Conservation (phyloP, 2,329 filamentous ascomycete species). For the Sphaerulina vaccinii region DNA sequence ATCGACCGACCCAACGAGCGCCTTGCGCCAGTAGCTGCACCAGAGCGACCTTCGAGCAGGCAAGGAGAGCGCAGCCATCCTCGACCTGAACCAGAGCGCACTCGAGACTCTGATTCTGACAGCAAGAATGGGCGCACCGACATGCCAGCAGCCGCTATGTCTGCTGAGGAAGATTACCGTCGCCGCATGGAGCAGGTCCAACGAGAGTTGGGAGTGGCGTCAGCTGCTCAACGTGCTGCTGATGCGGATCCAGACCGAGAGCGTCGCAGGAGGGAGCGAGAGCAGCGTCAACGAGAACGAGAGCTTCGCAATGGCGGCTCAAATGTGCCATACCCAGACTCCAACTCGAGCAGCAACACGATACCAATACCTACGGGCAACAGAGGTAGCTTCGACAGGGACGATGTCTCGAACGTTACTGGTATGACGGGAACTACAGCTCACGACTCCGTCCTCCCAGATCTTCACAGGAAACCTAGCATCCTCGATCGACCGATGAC, state of each 20-base stretch:
- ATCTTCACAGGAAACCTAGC: constrained; percentile 31
- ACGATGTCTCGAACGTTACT: constrained; percentile 21
- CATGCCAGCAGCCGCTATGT: constrained; percentile 36
- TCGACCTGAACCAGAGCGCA: constrained; percentile 11
- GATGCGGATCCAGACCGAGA: constrained; percentile 37
- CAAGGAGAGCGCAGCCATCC: constrained; percentile 14
- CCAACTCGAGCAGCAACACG: constrained; percentile 17
- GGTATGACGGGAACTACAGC: constrained; percentile 5
- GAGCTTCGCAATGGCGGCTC: constrained; percentile 20
- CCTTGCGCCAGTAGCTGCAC: constrained; percentile 1
- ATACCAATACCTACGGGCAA: background rate
- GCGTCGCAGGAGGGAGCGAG: constrained; percentile 35
- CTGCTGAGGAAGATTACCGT: constrained; percentile 53
- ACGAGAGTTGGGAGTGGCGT: constrained; percentile 43
- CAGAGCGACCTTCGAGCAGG: constrained; percentile 15
- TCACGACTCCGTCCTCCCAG: constrained; percentile 17
- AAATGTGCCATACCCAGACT: constrained; percentile 18
- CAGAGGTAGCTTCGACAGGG: constrained; percentile 27
- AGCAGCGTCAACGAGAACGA: constrained; percentile 34
- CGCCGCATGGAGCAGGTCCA: constrained; percentile 49
- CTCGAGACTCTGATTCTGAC: constrained; percentile 12
- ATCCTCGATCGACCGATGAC: constrained; percentile 36
- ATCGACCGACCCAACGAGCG: background rate
- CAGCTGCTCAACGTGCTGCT: constrained; percentile 21
- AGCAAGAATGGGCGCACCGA: constrained; percentile 20